Percentiles rank a stretch among this genome's conserved stretches.
Conservation (phyloP, 2,329 filamentous ascomycete genomes). For the Leptographium flavum region DNA sequence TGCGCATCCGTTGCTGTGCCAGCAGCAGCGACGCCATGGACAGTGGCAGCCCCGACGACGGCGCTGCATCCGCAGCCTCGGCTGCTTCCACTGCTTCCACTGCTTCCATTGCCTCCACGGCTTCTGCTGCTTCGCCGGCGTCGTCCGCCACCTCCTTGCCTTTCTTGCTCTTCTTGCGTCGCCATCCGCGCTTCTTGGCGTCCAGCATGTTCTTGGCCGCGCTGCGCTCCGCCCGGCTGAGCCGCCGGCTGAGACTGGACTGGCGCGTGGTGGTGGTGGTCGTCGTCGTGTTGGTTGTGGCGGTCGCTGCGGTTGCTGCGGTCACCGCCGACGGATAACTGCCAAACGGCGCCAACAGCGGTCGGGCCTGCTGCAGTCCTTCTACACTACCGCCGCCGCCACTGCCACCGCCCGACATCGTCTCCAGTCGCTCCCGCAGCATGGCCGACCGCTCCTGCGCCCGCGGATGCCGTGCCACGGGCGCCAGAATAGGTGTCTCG, state of each 20-base stretch:
- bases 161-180: constrained; percentile 23
- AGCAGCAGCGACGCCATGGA: not conserved
- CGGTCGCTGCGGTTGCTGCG: no score
- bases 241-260: constrained; percentile 29
- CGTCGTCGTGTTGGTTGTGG: no score
- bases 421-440: constrained; percentile 36
- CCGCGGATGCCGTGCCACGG: constrained; percentile 36
- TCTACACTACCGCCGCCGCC: no score
- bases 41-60: not conserved
- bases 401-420: constrained; percentile 32
- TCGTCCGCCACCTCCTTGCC: constrained; percentile 17
- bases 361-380: not conserved
- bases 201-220: constrained; percentile 49
- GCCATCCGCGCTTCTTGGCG: constrained; percentile 42
- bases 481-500: constrained; percentile 36
- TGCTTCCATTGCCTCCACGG: no score
- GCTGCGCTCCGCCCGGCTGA: constrained; percentile 43
- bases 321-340: constrained; percentile 16
- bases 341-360: constrained; percentile 11
- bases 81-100: no score
- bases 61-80: not conserved
- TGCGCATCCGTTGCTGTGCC: not conserved
- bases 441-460: constrained; percentile 19
- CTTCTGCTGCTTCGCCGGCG: no score
- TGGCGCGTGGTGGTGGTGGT: constrained; percentile 20